Percentiles rank a stretch among this genome's conserved stretches.
Conservation (phyloP, 495 filamentous ascomycete species). For the Bacidia rubella region DNA sequence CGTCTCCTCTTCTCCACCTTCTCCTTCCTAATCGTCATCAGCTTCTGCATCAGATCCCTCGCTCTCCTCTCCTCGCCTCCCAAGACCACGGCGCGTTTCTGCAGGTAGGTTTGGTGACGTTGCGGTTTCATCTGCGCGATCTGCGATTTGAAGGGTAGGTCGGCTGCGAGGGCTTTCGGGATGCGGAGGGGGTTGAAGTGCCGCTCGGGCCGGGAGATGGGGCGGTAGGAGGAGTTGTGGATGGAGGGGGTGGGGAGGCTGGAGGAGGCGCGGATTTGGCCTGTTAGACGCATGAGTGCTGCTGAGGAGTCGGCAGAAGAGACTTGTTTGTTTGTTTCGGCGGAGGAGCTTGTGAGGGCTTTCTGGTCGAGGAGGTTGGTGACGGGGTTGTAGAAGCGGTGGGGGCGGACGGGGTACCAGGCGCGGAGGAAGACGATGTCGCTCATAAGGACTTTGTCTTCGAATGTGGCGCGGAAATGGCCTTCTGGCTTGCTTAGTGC, state of each 20-base stretch:
- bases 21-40: conserved; percentile 82
- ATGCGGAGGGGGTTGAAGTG: conserved; percentile 93
- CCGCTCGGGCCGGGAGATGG: conserved; percentile 63
- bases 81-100: conserved; percentile 82
- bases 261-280: conserved; percentile 70
- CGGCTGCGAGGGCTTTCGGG: conserved; percentile 67
- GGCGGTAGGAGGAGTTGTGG: conserved; percentile 69
- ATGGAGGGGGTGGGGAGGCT: conserved; percentile 61
- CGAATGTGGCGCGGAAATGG: conserved; percentile 89
- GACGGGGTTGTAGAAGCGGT: conserved; percentile 91
- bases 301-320: conserved; percentile 46
- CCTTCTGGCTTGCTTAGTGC: conserved; percentile 85
- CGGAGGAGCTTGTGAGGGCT: conserved; percentile 16
- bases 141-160: conserved; percentile 87
- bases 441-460: conserved; percentile 93
- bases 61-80: conserved; percentile 77
- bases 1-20: conserved; percentile 64
- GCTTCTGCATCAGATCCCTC: conserved; percentile 82
- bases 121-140: conserved; percentile 68
- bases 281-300: conserved; percentile 81
- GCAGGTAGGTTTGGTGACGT: conserved; percentile 75
- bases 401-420: conserved; percentile 91
- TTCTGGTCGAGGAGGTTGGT: conserved; percentile 63
- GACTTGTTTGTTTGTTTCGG: conserved; percentile 2
- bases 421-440: conserved; percentile 92